Evolutionary conservation across 768 basidiomycete species (phyloP), one percentile per base, ranked within the genome.

Genomic region (Tremella yokohamensis): DNA sequence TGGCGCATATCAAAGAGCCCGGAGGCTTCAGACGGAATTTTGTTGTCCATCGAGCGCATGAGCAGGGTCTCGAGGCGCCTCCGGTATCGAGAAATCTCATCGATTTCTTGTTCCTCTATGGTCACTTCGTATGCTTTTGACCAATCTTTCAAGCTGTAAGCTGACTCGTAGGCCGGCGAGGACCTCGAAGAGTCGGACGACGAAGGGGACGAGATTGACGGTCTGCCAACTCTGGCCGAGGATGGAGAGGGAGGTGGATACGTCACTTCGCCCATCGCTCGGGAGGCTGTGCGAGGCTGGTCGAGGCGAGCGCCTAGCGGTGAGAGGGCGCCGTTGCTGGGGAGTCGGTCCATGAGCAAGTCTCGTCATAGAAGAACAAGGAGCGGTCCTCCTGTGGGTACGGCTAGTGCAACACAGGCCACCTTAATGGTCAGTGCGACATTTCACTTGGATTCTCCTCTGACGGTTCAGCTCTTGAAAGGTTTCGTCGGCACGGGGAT

Each of bases 401-500:
- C 89, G 63, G 94, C 94, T 7, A 89, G 87, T 1, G 87, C 92
- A 12, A 83, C 86, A 1, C 90, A 97, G 77, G 94, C 94, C 19
- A 84, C 92, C 8, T 79, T 98, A 48, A 97, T 97, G 92, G 90
- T 89, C 67, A 40, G 83, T 73, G 18, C 40, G 24, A 20, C 15
- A 1, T 51, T 25, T 22, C 62, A 25, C 20, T 53, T 49, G 12
- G 39, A 49, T 11, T 12, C 16, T 3, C 13, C 11, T 39, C 58
- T 63, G 42, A 52, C 29, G 34, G n/a, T 26, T 11, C 65, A 93
- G 90, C 78, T 98, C 54, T 79, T 96, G 58, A 97, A 97, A 78
- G 85, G 88, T 0, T 98, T 98, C 68, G 85, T 98, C 48, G 94
- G 94, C 19, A 97, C 94, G 13, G 94, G 94, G 15, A 87, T 99